Percentiles rank a stretch among this genome's conserved stretches.
Conservation (phyloP, 2,329 filamentous ascomycete species). For the Sporothrix schenckii region DNA sequence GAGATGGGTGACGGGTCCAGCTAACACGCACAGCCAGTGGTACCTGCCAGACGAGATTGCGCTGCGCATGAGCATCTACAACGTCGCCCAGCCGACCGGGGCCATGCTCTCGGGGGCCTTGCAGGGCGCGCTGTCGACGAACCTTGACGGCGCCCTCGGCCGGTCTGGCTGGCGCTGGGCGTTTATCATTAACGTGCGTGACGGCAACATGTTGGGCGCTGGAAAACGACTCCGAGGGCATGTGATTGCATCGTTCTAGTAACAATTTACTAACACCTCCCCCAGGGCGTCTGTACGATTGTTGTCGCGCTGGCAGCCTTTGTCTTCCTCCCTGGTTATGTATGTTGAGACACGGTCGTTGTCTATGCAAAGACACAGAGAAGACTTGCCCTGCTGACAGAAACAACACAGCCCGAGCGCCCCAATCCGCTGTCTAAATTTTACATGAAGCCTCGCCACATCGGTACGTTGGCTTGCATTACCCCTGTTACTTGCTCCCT, state of each 20-base stretch:
- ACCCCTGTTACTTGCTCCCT: too few relatives aligned
- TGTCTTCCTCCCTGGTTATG: conserved; percentile 28
- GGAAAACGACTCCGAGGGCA: neutral
- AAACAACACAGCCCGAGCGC: conserved; percentile 1
- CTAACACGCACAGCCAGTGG: conserved; percentile 29
- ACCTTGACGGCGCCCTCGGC: conserved; percentile 25
- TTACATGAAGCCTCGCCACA: conserved; percentile 30
- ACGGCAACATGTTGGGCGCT: neutral
- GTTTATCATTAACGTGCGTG: conserved; percentile 31
- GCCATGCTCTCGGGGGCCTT: conserved; percentile 30
- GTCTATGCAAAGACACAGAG: neutral
- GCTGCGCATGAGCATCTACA: conserved; percentile 32
- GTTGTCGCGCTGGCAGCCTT: conserved; percentile 27
- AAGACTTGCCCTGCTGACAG: neutral
- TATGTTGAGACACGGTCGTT: neutral
- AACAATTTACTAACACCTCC: neutral
- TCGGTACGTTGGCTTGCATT: conserved; percentile 1
- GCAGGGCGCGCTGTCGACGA: conserved; percentile 30
- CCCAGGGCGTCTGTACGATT: conserved; percentile 28
- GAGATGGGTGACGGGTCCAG: too few relatives aligned
- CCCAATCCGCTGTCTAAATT: conserved; percentile 29
- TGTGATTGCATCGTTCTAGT: neutral
- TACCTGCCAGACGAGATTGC: conserved; percentile 32
- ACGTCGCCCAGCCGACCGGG: conserved; percentile 32
- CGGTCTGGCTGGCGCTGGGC: conserved; percentile 32